Base-by-base conservation (phyloP, 768 basidiomycete genomes). In the Clavaria fumosa region DNA sequence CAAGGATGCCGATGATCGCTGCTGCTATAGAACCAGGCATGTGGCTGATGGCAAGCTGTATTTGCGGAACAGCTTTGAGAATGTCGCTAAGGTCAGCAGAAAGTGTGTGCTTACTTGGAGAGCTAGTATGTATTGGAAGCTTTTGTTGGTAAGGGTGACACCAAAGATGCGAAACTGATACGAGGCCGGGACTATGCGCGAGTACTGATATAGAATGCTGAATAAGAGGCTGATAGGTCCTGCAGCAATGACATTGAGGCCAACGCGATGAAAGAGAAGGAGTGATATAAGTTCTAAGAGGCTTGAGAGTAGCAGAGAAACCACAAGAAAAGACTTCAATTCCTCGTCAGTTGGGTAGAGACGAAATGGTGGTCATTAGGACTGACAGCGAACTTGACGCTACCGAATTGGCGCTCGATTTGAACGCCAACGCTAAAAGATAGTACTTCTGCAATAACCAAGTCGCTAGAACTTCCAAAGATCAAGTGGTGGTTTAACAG, bases 351-450 rank as follows among this genome's bases (percentile, higher is more conserved):
- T 39, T 43, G 35, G 40, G 22, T 37, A 35, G 15, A 31, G 11
- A 31, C 21, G n/a, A 21, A 2, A 23, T 10, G 19, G 36, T 31
- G n/a, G 17, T 19, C 26, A 36, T 21, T 5, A n/a, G 32, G 22
- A 45, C 75, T 56, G 45, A 89, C 86, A 21, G 84, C 85, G 57
- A 71, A 95, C 55, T 95, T 95, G 40, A 80, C 56, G 38, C 77
- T 77, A 7, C 91, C 90, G 50, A 88, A 95, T 28, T 75, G 72
- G 37, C 91, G 70, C 50, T 96, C 91, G 21, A 93, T 65, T 18
- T 67, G 69, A 1, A 84, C 53, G 2, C 70, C 73, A 14, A 74
- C 63, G 49, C 75, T 74, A 57, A 78, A 90, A 1, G 93, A 56
- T 4, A 89, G 42, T 18, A 93, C 46, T 43, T 80, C 73, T 0